Evolutionary conservation across 257 asterid genomes (phyloP), one percentile per base, ranked within the genome.

Genomic region (Fraxinus quadrangulata): DNA sequence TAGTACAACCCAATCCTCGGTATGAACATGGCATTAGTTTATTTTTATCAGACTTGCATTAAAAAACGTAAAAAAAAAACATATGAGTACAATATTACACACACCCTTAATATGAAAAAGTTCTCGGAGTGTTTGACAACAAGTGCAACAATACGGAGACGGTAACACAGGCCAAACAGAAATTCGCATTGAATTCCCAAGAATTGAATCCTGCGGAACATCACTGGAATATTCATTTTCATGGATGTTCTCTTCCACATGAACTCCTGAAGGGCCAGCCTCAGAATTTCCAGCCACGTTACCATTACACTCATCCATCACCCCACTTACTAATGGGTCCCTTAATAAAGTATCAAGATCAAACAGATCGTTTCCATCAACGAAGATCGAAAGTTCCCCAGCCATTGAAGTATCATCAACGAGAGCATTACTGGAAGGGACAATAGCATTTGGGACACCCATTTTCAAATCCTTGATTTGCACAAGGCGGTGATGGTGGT

Each of bases 91-190:
- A 12, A 17, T 17, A 21, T 23, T n/a, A 26, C 40, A 71, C 79
- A 33, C 59, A 89, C 98, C 98, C 73, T 91, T 86, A 10, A 79
- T 71, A 70, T 90, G 98, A 70, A 65, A 77, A 10, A 88, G 65
- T 79, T 93, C 88, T 75, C 98, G 72, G 6, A 93, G 91, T 13
- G 84, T 68, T 76, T 84, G 91, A 81, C 91, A 90, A 72, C 83
- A 85, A 76, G 87, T 78, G 82, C 97, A 92, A 61, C 26, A 61
- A 73, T 82, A 59, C 0, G 92, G 86, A 69, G 89, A 80, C 6
- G 90, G 89, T 34, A 68, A 76, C 59, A 76, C 65, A 0, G 94
- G 89, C 90, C 92, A 86, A 61, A 67, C 75, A 3, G 89, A 74
- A 19, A 88, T 73, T 8, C 37, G 86, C 0, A 77, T 71, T 0